These are phyloP conservation scores for Penicillium hesseltinei DNA, from an alignment of 2,329 filamentous ascomycete genomes.

Conservation along the genomic window DNA sequence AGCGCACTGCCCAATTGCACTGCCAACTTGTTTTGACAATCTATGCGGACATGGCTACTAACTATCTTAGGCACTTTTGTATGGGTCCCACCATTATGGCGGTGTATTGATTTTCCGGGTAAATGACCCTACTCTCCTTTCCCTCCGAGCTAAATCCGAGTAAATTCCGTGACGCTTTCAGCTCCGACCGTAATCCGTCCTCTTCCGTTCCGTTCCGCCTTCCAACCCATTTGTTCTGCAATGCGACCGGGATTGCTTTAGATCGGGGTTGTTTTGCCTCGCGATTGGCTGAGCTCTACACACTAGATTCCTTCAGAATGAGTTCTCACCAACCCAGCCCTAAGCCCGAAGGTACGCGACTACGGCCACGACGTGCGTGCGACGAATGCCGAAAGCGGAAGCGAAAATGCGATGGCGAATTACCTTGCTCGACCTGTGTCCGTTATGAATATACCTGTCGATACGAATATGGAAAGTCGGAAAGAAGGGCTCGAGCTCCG, in stretches of 20 bases:
- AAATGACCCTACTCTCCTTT: background rate
- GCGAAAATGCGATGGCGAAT: constrained; percentile 20
- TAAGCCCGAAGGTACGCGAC: background rate
- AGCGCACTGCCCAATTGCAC: no score
- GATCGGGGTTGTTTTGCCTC: background rate
- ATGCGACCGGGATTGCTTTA: background rate
- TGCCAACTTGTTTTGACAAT: no score
- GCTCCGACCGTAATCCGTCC: background rate
- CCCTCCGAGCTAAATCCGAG: background rate
- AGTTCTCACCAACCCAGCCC: background rate
- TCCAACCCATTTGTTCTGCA: background rate
- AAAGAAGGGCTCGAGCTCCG: constrained; percentile 30
- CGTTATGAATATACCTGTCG: constrained; percentile 19
- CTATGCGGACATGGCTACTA: no score
- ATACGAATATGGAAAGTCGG: constrained; percentile 29
- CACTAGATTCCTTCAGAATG: background rate
- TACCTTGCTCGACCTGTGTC: constrained; percentile 19
- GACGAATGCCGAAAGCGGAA: constrained; percentile 10
- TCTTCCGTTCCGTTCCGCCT: background rate
- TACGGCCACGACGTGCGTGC: background rate
- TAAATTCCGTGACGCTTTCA: background rate
- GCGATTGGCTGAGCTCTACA: background rate
- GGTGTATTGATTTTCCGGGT: no score
- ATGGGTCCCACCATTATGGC: no score
- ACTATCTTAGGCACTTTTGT: no score